Evolutionary conservation across 2,329 filamentous ascomycete species (phyloP).

Genomic region (Xylaria sp.): DNA sequence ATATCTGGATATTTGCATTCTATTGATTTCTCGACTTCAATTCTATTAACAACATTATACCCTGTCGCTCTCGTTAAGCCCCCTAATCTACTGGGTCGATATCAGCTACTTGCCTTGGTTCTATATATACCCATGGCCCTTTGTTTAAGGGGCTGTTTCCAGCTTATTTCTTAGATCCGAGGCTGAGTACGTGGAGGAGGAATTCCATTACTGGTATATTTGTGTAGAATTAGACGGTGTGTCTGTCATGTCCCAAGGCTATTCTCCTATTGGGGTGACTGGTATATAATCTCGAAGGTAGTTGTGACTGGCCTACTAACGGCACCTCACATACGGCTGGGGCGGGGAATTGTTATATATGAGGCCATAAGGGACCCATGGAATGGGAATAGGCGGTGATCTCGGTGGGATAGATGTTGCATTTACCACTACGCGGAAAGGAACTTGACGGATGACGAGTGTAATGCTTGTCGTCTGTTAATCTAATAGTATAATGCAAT

Average conservation of each 20-base stretch:
- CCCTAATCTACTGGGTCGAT: constrained; percentile 20
- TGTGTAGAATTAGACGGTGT: constrained; percentile 1
- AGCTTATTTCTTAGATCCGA: constrained; percentile 12
- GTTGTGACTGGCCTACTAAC: background rate
- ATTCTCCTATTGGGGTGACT: background rate
- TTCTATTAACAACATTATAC: constrained; percentile 25
- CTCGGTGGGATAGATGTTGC: constrained; percentile 22
- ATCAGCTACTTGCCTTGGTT: constrained; percentile 15
- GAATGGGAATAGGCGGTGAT: constrained; percentile 9
- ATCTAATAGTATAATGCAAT: constrained; percentile 37
- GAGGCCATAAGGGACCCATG: constrained; percentile 1
- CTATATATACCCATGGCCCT: constrained; percentile 28
- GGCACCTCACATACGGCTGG: constrained; percentile 3
- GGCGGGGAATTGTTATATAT: background rate
- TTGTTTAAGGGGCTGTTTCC: constrained; percentile 7
- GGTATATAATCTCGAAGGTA: background rate
- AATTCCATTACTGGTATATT: constrained; percentile 8
- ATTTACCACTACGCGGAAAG: constrained; percentile 22
- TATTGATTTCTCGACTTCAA: constrained; percentile 19
- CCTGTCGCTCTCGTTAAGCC: constrained; percentile 9
- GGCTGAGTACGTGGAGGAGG: constrained; percentile 7
- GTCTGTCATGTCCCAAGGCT: background rate
- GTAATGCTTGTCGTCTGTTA: constrained; percentile 18
- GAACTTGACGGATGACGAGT: constrained; percentile 29
- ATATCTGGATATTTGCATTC: constrained; percentile 10